Conservation (phyloP, 2,329 filamentous ascomycete genomes). For the Helotiales sp. region DNA sequence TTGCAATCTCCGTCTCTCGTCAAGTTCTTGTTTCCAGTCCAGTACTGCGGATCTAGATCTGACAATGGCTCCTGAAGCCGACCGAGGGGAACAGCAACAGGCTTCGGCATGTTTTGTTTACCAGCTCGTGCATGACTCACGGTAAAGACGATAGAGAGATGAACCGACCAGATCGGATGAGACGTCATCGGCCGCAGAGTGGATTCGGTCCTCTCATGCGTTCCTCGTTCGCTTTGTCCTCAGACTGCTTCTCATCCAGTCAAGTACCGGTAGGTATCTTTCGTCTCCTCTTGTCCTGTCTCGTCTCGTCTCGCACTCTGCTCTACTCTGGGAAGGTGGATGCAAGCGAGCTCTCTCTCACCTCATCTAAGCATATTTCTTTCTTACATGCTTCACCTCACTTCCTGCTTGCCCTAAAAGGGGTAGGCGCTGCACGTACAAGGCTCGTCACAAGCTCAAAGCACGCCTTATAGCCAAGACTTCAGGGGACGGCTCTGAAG, state of each 20-base stretch:
- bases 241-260: neutral
- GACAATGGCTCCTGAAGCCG: neutral
- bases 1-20: neutral
- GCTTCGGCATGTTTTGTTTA: neutral
- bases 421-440: too few relatives aligned
- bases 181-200: neutral
- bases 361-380: neutral
- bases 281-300: too few relatives aligned
- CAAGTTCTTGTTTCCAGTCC: neutral
- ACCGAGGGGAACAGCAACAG: neutral
- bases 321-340: neutral
- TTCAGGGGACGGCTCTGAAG: neutral
- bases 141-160: neutral
- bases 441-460: neutral
- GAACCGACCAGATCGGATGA: neutral
- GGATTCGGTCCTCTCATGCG: neutral
- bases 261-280: too few relatives aligned
- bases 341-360: neutral
- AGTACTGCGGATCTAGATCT: neutral
- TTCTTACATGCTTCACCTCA: slow-evolving; percentile 1
- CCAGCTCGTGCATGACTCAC: neutral
- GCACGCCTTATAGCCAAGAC: neutral
- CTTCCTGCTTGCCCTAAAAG: too few relatives aligned
- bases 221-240: too few relatives aligned
- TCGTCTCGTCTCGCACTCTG: neutral